Percentiles rank a stretch among this genome's conserved stretches.
Evolutionary conservation across 2,329 filamentous ascomycete genomes (phyloP).

Genomic region (Epichloe scottii): DNA sequence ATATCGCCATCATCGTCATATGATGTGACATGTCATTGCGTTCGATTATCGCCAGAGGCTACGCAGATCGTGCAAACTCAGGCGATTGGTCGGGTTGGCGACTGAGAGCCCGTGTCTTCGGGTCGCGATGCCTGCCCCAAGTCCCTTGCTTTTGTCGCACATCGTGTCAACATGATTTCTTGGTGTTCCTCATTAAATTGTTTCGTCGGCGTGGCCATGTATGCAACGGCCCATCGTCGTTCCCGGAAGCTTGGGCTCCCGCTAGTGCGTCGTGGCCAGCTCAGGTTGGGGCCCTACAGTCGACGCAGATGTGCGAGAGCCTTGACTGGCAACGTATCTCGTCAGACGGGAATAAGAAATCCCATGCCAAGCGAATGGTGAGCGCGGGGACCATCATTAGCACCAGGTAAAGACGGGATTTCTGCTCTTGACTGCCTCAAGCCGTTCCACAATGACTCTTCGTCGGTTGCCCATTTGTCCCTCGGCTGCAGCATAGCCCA

Average conservation of each 20-base stretch:
- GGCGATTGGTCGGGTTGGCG: background rate
- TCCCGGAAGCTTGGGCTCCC: background rate
- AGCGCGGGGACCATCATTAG: slow-evolving; percentile 25
- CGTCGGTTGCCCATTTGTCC: slow-evolving; percentile 84
- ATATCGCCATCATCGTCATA: background rate
- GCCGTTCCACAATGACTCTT: slow-evolving; percentile 90
- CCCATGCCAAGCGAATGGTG: background rate
- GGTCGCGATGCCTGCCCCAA: background rate
- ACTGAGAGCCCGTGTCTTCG: too few species aligned
- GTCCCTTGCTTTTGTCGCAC: background rate
- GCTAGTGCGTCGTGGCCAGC: background rate
- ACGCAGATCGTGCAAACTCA: background rate
- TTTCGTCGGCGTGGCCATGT: background rate
- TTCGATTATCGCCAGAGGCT: background rate
- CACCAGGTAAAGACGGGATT: slow-evolving; percentile 98
- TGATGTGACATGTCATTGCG: background rate
- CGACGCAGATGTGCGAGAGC: background rate
- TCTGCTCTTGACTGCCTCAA: slow-evolving; percentile 90
- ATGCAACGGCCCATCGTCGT: background rate
- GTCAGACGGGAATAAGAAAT: background rate
- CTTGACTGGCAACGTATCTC: background rate
- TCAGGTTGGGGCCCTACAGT: background rate
- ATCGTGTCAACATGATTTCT: background rate
- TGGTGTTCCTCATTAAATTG: background rate
- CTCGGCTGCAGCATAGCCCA: slow-evolving; percentile 88